phyloP scores from a whole-genome alignment of 164 flowering plant species.

The Dillenia turbinata region DNA sequence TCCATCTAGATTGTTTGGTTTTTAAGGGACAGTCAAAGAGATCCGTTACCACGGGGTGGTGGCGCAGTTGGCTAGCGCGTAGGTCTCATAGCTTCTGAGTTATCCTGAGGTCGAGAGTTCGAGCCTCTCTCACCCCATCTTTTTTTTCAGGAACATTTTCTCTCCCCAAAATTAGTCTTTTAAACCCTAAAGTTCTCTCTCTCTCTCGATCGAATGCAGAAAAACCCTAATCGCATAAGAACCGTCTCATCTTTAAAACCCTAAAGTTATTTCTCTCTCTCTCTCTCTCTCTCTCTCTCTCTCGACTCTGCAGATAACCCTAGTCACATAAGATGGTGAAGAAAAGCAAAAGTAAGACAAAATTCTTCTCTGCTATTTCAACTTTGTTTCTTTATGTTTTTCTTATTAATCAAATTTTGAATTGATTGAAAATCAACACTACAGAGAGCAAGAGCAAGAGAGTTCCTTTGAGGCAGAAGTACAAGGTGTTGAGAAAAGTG shows the following conservation, averaged over 20 bases:
- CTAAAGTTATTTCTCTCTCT: not conserved
- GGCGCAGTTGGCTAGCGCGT: slow-evolving; percentile 50
- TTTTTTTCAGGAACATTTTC: no score
- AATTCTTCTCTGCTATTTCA: not conserved
- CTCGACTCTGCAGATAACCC: not conserved
- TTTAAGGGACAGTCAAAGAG: no score
- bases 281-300: not conserved
- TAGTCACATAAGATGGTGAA: slow-evolving; percentile 18
- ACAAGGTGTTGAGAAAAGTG: slow-evolving; percentile 78
- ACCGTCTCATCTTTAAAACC: not conserved
- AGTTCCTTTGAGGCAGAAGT: slow-evolving; percentile 72
- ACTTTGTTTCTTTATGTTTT: not conserved
- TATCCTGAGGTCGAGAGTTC: slow-evolving; percentile 67
- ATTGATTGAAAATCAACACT: not conserved
- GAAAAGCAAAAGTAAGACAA: slow-evolving; percentile 29
- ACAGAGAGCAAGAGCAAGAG: slow-evolving; percentile 97
- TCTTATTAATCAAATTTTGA: not conserved
- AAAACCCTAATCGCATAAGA: not conserved
- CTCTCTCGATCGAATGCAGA: not conserved
- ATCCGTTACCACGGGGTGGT: no score
- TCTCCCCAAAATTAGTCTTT: no score
- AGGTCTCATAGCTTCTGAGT: slow-evolving; percentile 43
- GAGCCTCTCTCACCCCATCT: slow-evolving; percentile 39
- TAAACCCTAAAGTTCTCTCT: no score
- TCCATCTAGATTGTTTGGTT: no score